Base-by-base conservation (phyloP, 164 flowering plant genomes). In the Paratinospora sagittata region DNA sequence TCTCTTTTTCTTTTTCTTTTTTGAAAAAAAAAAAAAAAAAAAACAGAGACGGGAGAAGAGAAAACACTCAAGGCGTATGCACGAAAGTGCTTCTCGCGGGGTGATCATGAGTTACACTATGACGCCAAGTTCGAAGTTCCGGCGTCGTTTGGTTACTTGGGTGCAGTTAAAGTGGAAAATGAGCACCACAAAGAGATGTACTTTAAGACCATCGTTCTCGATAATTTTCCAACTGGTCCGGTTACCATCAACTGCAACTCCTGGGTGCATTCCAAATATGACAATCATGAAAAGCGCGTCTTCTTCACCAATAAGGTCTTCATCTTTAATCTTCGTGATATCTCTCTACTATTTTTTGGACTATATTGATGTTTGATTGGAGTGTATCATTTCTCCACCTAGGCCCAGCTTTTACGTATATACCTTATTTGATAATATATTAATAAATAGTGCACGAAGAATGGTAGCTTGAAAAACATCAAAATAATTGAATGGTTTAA, bases 101-200 rank as follows among this genome's bases (percentile, higher is more conserved):
- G 19, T 0, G 70, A n/a, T n/a, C n/a, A 73, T 1, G 78, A 78
- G 3, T 74, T 73, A 6, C 73, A 65, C 19, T 88, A 90, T n/a
- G 88, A 81, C 67, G 67, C 81, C 1, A 43, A 66, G 0, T 79
- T 89, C 21, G 57, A 8, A 8, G 73, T 90, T 10, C 85, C 86
- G 5, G 49, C 16, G 2, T 75, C 63, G 45, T 90, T 88, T 30
- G 93, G 97, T 6, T 78, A 73, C 8, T 52, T 87, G 2, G 97
- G 97, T 0, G 97, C 88, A 0, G 52, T 89, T 13, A 0, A 82
- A 0, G 79, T 90, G 2, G 81, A 83, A 69, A 89, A 90, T 71
- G 83, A 84, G 63, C 89, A 84, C 77, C 83, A 74, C 62, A 77
- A 67, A 63, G 97, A 90, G 81, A 80, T 85, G 81, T 88, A 9